Conservation (phyloP, 2,329 filamentous ascomycete species). For the Myrmaecium sp. region DNA sequence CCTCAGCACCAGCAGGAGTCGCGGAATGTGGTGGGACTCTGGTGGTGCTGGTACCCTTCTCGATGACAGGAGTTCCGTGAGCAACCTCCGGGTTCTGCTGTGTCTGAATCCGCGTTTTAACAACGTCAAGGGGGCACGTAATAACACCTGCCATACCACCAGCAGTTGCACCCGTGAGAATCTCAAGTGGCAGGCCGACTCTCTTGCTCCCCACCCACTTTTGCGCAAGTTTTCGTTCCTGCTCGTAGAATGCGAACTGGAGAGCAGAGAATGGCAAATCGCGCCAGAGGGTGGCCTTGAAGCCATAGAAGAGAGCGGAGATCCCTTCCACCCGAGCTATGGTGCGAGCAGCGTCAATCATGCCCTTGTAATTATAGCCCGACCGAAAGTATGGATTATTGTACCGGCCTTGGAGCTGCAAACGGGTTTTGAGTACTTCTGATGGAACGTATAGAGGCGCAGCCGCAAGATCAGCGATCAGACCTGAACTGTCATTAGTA, state of each 20-base stretch:
- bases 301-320: constrained; percentile 83
- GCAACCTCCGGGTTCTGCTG: constrained; percentile 47
- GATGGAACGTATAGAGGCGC: constrained; percentile 92
- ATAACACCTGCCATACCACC: constrained; percentile 87
- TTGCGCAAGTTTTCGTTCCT: constrained; percentile 70
- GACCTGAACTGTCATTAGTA: constrained; percentile 44
- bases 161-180: constrained; percentile 74
- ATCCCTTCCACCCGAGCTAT: constrained; percentile 73
- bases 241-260: constrained; percentile 97
- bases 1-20: constrained; percentile 1
- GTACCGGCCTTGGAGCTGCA: constrained; percentile 85
- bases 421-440: constrained; percentile 91
- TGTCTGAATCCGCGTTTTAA: constrained; percentile 92
- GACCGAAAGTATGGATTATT: constrained; percentile 90
- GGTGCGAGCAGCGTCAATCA: constrained; percentile 65
- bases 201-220: constrained; percentile 63
- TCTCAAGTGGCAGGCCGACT: constrained; percentile 71
- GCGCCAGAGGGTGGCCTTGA: constrained; percentile 84
- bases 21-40: constrained; percentile 1
- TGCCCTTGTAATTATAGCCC: constrained; percentile 89
- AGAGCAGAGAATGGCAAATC: constrained; percentile 91
- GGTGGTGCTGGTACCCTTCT: not conserved
- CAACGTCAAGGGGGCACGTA: constrained; percentile 90
- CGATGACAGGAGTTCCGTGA: not conserved
- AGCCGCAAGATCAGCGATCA: constrained; percentile 79